Percentiles rank a stretch among this genome's conserved stretches.
These are phyloP conservation scores for Hypericum androsaemum DNA, from an alignment of 345 rosid species.

Conservation along the genomic window DNA sequence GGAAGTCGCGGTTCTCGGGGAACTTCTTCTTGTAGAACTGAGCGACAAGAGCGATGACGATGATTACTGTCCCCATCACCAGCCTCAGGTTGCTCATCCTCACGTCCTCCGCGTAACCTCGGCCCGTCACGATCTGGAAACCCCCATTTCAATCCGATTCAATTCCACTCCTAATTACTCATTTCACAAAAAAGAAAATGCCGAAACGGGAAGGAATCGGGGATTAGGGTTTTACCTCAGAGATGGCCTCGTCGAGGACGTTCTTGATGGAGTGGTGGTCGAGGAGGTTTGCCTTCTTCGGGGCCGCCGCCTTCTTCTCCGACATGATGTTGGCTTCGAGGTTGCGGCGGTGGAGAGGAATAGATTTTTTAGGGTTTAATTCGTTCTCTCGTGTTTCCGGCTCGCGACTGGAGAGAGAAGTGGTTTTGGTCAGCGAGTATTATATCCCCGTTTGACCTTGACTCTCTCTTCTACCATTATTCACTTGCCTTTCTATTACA, in stretches of 20 bases:
- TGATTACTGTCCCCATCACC: constrained; percentile 57
- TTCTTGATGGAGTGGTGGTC: constrained; percentile 96
- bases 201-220: background rate
- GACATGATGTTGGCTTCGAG: background rate
- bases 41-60: constrained; percentile 73
- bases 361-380: too few species aligned
- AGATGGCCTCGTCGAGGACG: constrained; percentile 80
- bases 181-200: background rate
- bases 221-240: constrained; percentile 41
- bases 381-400: too few species aligned
- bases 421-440: too few species aligned
- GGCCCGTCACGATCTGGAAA: constrained; percentile 62
- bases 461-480: too few species aligned
- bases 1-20: constrained; percentile 77
- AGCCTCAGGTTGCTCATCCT: constrained; percentile 71
- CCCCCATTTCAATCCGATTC: background rate
- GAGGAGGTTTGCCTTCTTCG: constrained; percentile 77
- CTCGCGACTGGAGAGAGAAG: too few species aligned
- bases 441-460: too few species aligned
- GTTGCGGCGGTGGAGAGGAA: too few species aligned
- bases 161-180: too few species aligned
- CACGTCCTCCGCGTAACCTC: constrained; percentile 79
- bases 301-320: constrained; percentile 26
- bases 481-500: too few species aligned
- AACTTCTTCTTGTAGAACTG: constrained; percentile 99